Evolutionary conservation across 306 rosid genomes (phyloP).

Genomic region (Prunus mume): DNA sequence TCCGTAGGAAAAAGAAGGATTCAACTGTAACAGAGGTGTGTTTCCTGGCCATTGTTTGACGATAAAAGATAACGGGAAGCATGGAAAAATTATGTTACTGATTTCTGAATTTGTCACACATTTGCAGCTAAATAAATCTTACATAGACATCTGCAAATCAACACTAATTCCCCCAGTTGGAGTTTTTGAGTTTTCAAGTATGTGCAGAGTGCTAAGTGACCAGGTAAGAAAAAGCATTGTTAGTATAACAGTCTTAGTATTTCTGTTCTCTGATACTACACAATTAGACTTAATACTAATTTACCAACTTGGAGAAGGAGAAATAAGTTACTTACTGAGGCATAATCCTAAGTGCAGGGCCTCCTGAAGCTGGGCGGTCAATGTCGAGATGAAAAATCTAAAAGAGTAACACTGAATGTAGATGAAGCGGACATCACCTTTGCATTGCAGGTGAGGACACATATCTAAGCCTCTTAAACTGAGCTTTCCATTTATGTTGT

Average conservation of each 20-base stretch:
- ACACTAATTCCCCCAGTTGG: slow-evolving; percentile 65
- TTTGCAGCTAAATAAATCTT: slow-evolving; percentile 77
- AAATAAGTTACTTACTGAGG: slow-evolving; percentile 1
- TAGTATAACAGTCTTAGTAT: not conserved
- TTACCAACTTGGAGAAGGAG: not conserved
- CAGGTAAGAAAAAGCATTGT: slow-evolving; percentile 47
- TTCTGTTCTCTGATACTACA: not conserved
- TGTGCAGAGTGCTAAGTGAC: slow-evolving; percentile 79
- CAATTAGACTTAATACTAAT: not conserved
- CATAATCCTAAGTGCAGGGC: slow-evolving; percentile 50
- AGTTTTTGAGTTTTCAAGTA: slow-evolving; percentile 63
- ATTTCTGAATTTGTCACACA: slow-evolving; percentile 5
- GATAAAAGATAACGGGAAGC: not conserved
- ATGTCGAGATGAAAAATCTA: slow-evolving; percentile 67
- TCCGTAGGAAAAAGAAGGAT: slow-evolving; percentile 75
- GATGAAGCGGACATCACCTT: slow-evolving; percentile 74
- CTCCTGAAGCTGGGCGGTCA: slow-evolving; percentile 81
- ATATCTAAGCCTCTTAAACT: not conserved
- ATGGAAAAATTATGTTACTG: not conserved
- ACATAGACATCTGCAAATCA: slow-evolving; percentile 61
- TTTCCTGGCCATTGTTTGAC: slow-evolving; percentile 12
- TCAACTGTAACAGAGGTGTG: slow-evolving; percentile 69
- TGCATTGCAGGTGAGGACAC: slow-evolving; percentile 65
- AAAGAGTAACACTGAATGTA: slow-evolving; percentile 58
- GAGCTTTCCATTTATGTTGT: not conserved